phyloP scores from a whole-genome alignment of 1,284 basidiomycete species.

The Apiotrichum akiyoshidainum region DNA sequence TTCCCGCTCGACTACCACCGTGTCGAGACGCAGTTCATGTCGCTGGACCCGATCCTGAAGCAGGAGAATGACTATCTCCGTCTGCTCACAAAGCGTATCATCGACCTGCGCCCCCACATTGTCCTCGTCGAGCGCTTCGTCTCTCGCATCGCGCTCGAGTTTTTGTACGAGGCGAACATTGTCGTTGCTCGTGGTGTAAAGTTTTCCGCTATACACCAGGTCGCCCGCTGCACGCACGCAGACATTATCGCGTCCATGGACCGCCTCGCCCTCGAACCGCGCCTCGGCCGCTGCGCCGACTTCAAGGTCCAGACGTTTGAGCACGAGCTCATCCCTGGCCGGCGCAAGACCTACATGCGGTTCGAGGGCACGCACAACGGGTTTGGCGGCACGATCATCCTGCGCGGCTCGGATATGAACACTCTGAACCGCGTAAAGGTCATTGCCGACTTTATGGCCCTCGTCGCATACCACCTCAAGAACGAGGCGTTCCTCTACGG shows the following conservation, averaged over 20 bases:
- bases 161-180: slow-evolving; percentile 81
- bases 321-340: slow-evolving; percentile 82
- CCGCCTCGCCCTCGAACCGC: slow-evolving; percentile 83
- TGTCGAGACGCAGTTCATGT: slow-evolving; percentile 89
- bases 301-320: slow-evolving; percentile 93
- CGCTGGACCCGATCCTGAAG: slow-evolving; percentile 84
- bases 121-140: slow-evolving; percentile 90
- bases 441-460: slow-evolving; percentile 84
- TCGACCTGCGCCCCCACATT: slow-evolving; percentile 85
- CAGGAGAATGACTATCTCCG: slow-evolving; percentile 94
- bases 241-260: slow-evolving; percentile 95
- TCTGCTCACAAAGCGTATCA: slow-evolving; percentile 82
- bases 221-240: slow-evolving; percentile 90
- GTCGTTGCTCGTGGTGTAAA: slow-evolving; percentile 90
- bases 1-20: slow-evolving; percentile 95
- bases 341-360: slow-evolving; percentile 92
- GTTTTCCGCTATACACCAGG: slow-evolving; percentile 76
- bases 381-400: slow-evolving; percentile 88
- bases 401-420: slow-evolving; percentile 81
- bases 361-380: slow-evolving; percentile 91
- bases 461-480: slow-evolving; percentile 81
- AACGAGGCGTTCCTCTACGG: slow-evolving; percentile 93
- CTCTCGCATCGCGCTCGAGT: slow-evolving; percentile 84
- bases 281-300: slow-evolving; percentile 81
- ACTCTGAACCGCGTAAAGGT: slow-evolving; percentile 83